Evolutionary conservation across 352 stramenopile genomes (phyloP).

Genomic region (Phytopythium oedochilum): DNA sequence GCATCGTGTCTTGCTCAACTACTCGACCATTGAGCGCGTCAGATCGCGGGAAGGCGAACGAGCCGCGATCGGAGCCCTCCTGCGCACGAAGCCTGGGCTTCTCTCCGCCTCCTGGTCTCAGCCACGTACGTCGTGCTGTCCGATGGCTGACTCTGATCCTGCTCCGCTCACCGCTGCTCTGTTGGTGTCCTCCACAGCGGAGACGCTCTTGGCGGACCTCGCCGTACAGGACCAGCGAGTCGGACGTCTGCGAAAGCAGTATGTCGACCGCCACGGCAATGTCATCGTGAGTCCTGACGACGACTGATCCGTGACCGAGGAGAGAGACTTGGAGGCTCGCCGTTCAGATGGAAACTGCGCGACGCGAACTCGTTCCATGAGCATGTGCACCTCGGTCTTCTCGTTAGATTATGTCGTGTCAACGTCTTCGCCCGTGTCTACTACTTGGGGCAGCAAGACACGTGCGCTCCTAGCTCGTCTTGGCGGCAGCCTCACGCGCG

Average conservation of each 20-base stretch:
- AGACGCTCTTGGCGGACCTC: constrained; percentile 35
- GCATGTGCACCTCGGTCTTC: neutral
- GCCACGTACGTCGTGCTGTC: constrained; percentile 28
- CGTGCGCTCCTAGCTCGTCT: constrained; percentile 11
- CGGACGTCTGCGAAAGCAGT: constrained; percentile 57
- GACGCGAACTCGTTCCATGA: neutral
- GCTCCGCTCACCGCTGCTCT: neutral
- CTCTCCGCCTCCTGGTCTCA: constrained; percentile 48
- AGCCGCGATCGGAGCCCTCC: constrained; percentile 13
- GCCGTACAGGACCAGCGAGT: constrained; percentile 42
- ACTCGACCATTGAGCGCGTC: constrained; percentile 34
- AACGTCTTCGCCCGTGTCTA: neutral
- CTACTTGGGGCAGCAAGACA: neutral
- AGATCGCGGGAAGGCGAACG: constrained; percentile 25
- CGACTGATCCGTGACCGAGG: constrained; percentile 8
- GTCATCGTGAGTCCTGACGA: constrained; percentile 47
- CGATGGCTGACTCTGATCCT: neutral
- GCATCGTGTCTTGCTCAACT: constrained; percentile 34
- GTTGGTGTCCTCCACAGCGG: constrained; percentile 15
- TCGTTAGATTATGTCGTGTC: neutral
- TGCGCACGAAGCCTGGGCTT: constrained; percentile 34
- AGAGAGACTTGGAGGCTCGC: constrained; percentile 6
- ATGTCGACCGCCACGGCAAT: constrained; percentile 39
- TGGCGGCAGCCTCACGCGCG: constrained; percentile 54
- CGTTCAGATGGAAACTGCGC: neutral